Evolutionary conservation across 192 early-diverging fungal genomes (phyloP).

Genomic region (Entomortierella beljakovae): DNA sequence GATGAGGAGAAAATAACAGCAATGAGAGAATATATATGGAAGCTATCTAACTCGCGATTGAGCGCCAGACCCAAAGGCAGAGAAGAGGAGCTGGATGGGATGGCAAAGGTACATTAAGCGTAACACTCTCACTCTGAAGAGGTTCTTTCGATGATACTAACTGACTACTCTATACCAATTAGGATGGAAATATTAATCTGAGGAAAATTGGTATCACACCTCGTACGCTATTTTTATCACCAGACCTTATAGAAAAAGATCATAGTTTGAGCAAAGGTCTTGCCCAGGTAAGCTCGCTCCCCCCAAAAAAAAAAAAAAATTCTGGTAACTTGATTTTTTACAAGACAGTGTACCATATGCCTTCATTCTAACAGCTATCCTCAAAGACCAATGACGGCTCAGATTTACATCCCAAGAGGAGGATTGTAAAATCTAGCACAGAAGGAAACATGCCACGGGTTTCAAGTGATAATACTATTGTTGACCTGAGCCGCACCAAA

Average conservation of each 20-base stretch:
- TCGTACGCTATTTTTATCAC: constrained; percentile 77
- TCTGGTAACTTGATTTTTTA: too few species aligned
- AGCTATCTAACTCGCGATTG: constrained; percentile 68
- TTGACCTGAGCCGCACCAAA: constrained; percentile 25
- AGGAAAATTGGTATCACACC: constrained; percentile 75
- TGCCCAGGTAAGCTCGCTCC: constrained; percentile 37
- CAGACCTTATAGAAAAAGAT: constrained; percentile 55
- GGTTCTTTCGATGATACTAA: background rate
- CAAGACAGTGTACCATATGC: background rate
- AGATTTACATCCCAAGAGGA: constrained; percentile 9
- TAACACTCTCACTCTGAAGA: background rate
- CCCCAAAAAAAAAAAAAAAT: too few species aligned
- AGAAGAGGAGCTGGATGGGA: constrained; percentile 37
- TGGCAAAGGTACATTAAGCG: constrained; percentile 29
- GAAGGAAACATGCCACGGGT: constrained; percentile 37
- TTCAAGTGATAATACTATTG: constrained; percentile 54
- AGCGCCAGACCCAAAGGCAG: constrained; percentile 49
- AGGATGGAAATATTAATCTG: constrained; percentile 60
- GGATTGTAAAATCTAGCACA: constrained; percentile 32
- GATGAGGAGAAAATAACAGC: constrained; percentile 79
- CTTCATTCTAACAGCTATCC: constrained; percentile 1
- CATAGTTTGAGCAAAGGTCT: constrained; percentile 14
- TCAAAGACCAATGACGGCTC: constrained; percentile 14
- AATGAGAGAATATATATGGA: constrained; percentile 84
- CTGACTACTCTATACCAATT: background rate